Base-by-base conservation (phyloP, 2,329 filamentous ascomycete species). In the Exserohilum rostratum region DNA sequence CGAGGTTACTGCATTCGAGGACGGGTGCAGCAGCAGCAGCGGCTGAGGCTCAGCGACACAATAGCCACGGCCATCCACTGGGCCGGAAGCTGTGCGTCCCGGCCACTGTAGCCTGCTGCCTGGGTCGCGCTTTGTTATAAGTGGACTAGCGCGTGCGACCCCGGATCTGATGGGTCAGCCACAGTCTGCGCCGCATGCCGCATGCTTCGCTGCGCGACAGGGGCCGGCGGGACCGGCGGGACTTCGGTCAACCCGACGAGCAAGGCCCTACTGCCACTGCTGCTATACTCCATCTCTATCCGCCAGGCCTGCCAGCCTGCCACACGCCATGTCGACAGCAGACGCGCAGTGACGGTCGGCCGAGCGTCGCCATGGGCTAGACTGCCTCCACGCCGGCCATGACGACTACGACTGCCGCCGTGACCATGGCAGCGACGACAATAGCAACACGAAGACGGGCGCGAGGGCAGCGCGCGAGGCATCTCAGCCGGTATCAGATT, bases 1-100 rank as follows among this genome's bases (percentile, higher is more conserved):
- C 61, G 63, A 66, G 52, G 60, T 64, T 53, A 60, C 64, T 63
- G 55, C 34, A 62, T 62, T 61, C 50, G 58, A 65, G 55, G 53
- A 42, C 40, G 35, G 47, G 47, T 56, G 58, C 50, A 58, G 57
- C 35, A 42, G 30, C 10, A 15, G 37, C 46, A 22, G 54, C 51
- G 51, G 56, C 53, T 58, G 58, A 57, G 54, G 55, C 52, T 55
- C 53, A 60, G 54, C 57, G 45, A 60, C 38, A 60, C 57, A 25
- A 25, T 25, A 25, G 22, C 22, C 22, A 60, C 48, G 46, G 52
- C 52, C 7, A 51, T 37, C 52, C 52, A 51, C 40, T 38, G 48
- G 18, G 50, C 39, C 65, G 65, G 65, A 64, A 57, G 34, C 33
- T 55, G 40, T 46, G 55, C 55, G 44, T 55, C 60, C 65, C 64